Conservation (phyloP, 2,329 filamentous ascomycete genomes). For the Diplodia corticola region DNA sequence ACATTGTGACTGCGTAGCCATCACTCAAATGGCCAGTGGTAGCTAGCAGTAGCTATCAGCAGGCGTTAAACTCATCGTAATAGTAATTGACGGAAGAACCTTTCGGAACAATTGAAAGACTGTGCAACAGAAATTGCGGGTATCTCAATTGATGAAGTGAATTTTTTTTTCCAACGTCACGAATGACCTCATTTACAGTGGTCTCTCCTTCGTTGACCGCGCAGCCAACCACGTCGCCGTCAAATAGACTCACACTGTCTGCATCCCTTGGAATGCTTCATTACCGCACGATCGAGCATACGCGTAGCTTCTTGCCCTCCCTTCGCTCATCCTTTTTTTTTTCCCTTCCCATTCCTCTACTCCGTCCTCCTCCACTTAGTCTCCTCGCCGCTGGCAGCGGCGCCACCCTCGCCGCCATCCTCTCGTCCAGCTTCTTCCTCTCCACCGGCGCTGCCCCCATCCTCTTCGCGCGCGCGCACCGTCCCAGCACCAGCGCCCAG, state of each 20-base stretch:
- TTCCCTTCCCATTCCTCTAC: conserved; percentile 26
- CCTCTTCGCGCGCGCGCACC: conserved; percentile 37
- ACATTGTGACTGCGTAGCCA: not conserved
- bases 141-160: conserved; percentile 11
- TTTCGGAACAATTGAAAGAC: not conserved
- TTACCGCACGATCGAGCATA: not conserved
- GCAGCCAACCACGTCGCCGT: not conserved
- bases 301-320: not conserved
- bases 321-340: not conserved
- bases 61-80: not conserved
- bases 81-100: not conserved
- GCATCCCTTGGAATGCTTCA: not conserved
- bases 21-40: no score
- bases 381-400: conserved; percentile 25
- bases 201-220: not conserved
- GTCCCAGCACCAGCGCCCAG: conserved; percentile 42
- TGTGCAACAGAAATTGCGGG: not conserved
- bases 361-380: conserved; percentile 41
- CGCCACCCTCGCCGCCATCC: conserved; percentile 25
- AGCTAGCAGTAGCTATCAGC: not conserved
- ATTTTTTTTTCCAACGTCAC: not conserved
- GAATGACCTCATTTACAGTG: not conserved
- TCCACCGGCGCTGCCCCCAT: conserved; percentile 21
- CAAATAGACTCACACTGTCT: not conserved
- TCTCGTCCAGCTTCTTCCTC: not conserved